Conservation (phyloP, 139 green algal species). For the Coelastrella sp. region DNA sequence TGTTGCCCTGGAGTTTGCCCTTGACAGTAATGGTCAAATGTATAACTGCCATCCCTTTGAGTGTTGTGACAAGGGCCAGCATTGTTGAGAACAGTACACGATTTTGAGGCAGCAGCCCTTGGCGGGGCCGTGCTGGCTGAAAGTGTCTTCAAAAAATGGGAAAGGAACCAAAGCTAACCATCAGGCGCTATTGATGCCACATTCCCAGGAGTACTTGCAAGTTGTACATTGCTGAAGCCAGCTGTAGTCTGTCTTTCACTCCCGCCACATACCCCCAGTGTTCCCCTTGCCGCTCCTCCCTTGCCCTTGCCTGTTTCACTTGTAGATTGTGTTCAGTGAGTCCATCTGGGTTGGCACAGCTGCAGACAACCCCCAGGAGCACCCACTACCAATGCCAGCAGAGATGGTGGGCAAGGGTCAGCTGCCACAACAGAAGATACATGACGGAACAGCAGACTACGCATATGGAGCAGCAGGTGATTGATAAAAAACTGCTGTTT, state of each 20-base stretch:
- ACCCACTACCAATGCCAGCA: constrained; percentile 75
- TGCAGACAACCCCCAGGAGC: constrained; percentile 90
- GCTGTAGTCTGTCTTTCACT: not conserved
- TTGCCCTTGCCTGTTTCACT: not conserved
- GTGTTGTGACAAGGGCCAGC: no score
- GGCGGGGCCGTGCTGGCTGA: no score
- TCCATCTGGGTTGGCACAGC: constrained; percentile 82
- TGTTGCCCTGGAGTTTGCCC: no score
- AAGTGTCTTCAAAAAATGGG: no score
- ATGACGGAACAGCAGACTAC: constrained; percentile 43
- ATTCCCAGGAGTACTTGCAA: no score
- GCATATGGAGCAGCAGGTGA: constrained; percentile 54
- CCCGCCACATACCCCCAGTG: not conserved
- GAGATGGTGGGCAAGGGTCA: constrained; percentile 51
- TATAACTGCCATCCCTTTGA: no score
- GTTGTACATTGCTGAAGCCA: not conserved
- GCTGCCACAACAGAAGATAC: not conserved
- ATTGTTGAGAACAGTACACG: no score
- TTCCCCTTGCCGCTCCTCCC: not conserved
- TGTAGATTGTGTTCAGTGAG: constrained; percentile 87
- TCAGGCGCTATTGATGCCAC: no score
- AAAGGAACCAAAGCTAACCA: no score
- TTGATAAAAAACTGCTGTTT: no score
- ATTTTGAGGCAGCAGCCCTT: no score
- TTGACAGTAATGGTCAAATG: no score